Evolutionary conservation across 139 green algal genomes (phyloP).

Genomic region (Chlorella sp.): DNA sequence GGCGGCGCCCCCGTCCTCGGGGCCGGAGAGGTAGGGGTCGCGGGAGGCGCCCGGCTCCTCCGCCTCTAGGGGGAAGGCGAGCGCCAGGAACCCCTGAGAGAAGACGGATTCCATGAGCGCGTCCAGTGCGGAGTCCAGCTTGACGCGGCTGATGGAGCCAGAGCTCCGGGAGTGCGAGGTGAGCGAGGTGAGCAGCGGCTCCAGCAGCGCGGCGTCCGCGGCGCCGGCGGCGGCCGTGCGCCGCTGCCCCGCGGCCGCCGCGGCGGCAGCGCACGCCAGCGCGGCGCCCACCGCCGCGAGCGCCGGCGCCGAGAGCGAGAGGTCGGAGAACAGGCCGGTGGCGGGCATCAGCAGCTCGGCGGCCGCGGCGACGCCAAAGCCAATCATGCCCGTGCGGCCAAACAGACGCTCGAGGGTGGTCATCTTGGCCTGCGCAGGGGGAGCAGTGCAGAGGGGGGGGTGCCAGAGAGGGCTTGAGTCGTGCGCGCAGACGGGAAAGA

Average conservation of each 20-base stretch:
- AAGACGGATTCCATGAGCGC: too few species aligned
- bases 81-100: too few species aligned
- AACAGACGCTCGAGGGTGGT: constrained; percentile 30
- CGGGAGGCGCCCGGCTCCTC: too few species aligned
- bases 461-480: neutral
- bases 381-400: constrained; percentile 42
- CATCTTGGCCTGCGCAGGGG: constrained; percentile 8
- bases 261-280: neutral
- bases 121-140: too few species aligned
- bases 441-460: neutral
- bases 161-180: too few species aligned
- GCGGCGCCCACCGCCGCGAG: neutral
- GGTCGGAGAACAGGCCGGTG: constrained; percentile 4
- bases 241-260: neutral
- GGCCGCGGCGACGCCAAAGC: constrained; percentile 19
- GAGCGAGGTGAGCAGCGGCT: too few species aligned
- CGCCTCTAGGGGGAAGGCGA: too few species aligned
- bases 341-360: neutral
- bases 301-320: constrained; percentile 1
- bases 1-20: too few species aligned
- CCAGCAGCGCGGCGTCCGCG: neutral
- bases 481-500: too few species aligned
- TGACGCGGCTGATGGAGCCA: too few species aligned
- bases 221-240: too few species aligned
- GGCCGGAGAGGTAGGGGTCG: too few species aligned